These are phyloP conservation scores for Seiridium unicorne DNA, from an alignment of 2,329 filamentous ascomycete species.

Conservation along the genomic window DNA sequence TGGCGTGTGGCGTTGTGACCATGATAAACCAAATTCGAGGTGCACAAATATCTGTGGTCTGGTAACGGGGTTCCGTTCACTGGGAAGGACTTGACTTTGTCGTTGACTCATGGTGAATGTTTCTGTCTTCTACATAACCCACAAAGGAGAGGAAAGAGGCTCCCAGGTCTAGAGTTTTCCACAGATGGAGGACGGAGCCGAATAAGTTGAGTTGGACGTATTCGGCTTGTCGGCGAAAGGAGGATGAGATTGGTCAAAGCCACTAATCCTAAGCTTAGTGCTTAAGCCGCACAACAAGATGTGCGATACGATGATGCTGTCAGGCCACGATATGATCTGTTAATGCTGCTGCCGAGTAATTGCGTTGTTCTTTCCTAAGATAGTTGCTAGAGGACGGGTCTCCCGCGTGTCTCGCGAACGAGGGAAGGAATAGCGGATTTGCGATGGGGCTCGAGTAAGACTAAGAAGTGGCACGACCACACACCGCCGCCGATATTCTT, in stretches of 20 bases:
- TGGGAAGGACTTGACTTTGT: slow-evolving; percentile 21
- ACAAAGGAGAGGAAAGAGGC: background rate
- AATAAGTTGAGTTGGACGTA: background rate
- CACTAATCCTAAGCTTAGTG: slow-evolving; percentile 6
- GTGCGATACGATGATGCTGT: background rate
- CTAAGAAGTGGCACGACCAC: slow-evolving; percentile 2
- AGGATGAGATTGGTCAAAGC: background rate
- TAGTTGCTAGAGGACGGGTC: background rate
- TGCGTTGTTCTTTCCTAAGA: no score
- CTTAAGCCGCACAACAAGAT: slow-evolving; percentile 1
- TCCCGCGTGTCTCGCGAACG: background rate
- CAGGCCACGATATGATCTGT: background rate
- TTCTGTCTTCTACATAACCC: slow-evolving; percentile 19
- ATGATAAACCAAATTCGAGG: slow-evolving; percentile 52
- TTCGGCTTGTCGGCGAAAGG: background rate
- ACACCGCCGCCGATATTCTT: slow-evolving; percentile 1
- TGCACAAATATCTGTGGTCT: slow-evolving; percentile 48
- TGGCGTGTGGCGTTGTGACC: slow-evolving; percentile 40
- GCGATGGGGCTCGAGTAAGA: background rate
- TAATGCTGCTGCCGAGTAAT: background rate
- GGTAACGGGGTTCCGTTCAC: slow-evolving; percentile 23
- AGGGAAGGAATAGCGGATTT: slow-evolving; percentile 1
- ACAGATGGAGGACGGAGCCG: background rate
- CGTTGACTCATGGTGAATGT: slow-evolving; percentile 24
- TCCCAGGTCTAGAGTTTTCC: background rate